Conservation (phyloP, 805 yeast genomes). For the Dipodascus albidus region DNA sequence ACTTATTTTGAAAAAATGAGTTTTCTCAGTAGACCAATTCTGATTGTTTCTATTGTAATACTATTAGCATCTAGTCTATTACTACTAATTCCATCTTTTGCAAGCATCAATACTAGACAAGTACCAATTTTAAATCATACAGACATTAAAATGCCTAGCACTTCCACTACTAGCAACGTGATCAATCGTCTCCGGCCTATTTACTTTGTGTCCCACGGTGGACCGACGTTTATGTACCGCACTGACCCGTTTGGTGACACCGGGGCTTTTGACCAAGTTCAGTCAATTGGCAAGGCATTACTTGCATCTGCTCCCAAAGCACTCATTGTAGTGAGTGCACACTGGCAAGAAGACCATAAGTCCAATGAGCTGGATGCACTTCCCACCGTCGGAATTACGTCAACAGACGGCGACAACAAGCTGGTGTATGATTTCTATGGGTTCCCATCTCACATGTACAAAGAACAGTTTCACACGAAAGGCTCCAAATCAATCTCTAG, state of each 20-base stretch:
- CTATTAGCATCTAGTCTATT: not conserved
- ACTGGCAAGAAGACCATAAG: conserved; percentile 43
- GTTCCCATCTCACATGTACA: conserved; percentile 55
- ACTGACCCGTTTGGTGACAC: conserved; percentile 38
- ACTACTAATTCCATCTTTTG: not conserved
- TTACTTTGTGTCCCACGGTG: conserved; percentile 72
- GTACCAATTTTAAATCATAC: not conserved
- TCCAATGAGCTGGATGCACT: not conserved
- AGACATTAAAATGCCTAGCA: not conserved
- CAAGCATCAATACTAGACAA: not conserved
- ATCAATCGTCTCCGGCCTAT: conserved; percentile 32
- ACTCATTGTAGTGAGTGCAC: conserved; percentile 60
- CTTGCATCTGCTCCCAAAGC: conserved; percentile 45
- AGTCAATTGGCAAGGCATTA: conserved; percentile 41
- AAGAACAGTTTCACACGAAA: conserved; percentile 46
- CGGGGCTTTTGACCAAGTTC: conserved; percentile 49
- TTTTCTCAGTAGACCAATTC: not conserved
- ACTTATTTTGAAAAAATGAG: not conserved
- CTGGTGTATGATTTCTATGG: conserved; percentile 68
- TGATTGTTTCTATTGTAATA: not conserved
- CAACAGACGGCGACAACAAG: conserved; percentile 33
- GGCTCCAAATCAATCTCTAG: conserved; percentile 34
- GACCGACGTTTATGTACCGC: conserved; percentile 62
- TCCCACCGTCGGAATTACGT: conserved; percentile 3
- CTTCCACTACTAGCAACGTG: not conserved